Percentiles rank a stretch among this genome's conserved stretches.
phyloP scores from a whole-genome alignment of 202 grass and related monocot genomes.

The Cymbopogon flexuosus region DNA sequence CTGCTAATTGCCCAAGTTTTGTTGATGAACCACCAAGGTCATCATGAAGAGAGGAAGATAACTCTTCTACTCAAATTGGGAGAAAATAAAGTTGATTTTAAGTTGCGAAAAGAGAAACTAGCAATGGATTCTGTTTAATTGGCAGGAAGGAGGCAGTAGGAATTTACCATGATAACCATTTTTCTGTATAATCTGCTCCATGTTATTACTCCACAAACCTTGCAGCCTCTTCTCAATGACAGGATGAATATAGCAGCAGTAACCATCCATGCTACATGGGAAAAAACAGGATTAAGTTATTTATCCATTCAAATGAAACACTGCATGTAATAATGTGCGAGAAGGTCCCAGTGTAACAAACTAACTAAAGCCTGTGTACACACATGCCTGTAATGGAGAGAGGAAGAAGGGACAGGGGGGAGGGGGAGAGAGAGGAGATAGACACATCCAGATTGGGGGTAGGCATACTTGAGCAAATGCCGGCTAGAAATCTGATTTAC shows the following conservation, averaged over 20 bases:
- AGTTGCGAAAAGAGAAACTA: conserved; percentile 1
- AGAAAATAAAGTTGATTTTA: conserved; percentile 9
- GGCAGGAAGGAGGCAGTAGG: neutral
- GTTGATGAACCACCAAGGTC: conserved; percentile 10
- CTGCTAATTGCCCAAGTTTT: conserved; percentile 21
- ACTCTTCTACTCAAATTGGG: conserved; percentile 19
- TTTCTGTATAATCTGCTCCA: conserved; percentile 30
- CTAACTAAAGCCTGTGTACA: neutral
- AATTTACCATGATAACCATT: conserved; percentile 47
- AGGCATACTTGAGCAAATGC: conserved; percentile 41
- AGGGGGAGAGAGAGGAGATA: neutral
- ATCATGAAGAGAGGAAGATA: neutral
- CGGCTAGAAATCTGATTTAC: conserved; percentile 13
- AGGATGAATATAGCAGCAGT: conserved; percentile 60
- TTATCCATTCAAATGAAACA: conserved; percentile 6
- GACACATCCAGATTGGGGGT: neutral
- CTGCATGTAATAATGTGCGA: neutral
- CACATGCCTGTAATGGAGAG: neutral
- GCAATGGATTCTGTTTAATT: conserved; percentile 6
- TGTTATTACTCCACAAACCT: conserved; percentile 32
- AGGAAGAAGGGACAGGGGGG: neutral
- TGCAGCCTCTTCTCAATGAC: conserved; percentile 53
- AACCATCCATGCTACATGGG: conserved; percentile 52
- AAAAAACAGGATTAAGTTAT: neutral
- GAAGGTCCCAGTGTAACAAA: neutral